Evolutionary conservation across 2,329 filamentous ascomycete genomes (phyloP).

Genomic region (Canariomyces notabilis): DNA sequence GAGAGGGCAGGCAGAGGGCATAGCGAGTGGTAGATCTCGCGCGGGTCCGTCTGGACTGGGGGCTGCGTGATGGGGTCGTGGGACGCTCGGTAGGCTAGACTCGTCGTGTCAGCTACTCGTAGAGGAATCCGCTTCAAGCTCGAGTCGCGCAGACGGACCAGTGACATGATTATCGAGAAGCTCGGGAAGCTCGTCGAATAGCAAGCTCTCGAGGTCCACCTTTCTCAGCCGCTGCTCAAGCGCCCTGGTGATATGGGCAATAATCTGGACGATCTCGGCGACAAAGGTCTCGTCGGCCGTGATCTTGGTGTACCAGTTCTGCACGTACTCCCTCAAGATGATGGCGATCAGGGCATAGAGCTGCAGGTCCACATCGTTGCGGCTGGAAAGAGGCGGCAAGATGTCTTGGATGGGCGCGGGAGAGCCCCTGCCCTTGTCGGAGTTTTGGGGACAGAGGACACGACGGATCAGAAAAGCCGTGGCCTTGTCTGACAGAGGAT

Average conservation of each 20-base stretch:
- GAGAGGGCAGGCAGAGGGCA: slow-evolving; percentile 75
- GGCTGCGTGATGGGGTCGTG: slow-evolving; percentile 52
- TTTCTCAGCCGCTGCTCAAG: slow-evolving; percentile 80
- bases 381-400: slow-evolving; percentile 86
- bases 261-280: slow-evolving; percentile 80
- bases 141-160: slow-evolving; percentile 45
- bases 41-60: slow-evolving; percentile 57
- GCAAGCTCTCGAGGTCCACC: slow-evolving; percentile 74
- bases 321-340: slow-evolving; percentile 82
- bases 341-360: slow-evolving; percentile 90
- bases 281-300: slow-evolving; percentile 86
- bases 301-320: slow-evolving; percentile 89
- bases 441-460: slow-evolving; percentile 71
- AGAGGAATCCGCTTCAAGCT: background rate
- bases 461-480: slow-evolving; percentile 77
- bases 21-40: slow-evolving; percentile 75
- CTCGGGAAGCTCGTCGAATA: slow-evolving; percentile 83
- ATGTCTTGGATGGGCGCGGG: slow-evolving; percentile 69
- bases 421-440: slow-evolving; percentile 49
- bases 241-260: slow-evolving; percentile 85
- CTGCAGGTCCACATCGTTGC: slow-evolving; percentile 88
- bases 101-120: slow-evolving; percentile 17
- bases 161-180: slow-evolving; percentile 74
- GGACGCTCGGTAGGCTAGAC: slow-evolving; percentile 66
- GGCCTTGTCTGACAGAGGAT: slow-evolving; percentile 68